These are phyloP conservation scores for Tephrocybe sp. DNA, from an alignment of 768 basidiomycete species.

Conservation along the genomic window DNA sequence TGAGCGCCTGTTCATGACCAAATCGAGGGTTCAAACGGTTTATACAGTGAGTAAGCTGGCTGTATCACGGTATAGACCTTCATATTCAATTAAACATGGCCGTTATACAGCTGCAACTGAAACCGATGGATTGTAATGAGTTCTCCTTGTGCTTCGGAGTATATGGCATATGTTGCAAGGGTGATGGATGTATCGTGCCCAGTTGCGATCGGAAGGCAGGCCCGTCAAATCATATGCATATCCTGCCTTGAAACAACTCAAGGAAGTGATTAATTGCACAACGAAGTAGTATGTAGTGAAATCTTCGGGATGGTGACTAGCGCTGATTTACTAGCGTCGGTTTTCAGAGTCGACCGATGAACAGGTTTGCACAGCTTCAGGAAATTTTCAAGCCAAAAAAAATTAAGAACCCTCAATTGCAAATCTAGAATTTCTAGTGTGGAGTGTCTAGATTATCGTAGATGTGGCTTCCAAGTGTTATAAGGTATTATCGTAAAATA, in stretches of 20 bases:
- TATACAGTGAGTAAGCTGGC: too few relatives aligned
- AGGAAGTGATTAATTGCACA: neutral
- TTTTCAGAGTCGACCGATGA: neutral
- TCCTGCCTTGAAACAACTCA: neutral
- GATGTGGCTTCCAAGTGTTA: too few relatives aligned
- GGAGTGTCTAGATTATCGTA: too few relatives aligned
- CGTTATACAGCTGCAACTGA: neutral
- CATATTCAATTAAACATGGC: neutral
- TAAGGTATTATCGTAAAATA: too few relatives aligned
- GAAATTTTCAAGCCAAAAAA: neutral
- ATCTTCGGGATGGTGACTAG: too few relatives aligned
- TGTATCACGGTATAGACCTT: too few relatives aligned
- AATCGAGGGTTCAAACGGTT: too few relatives aligned
- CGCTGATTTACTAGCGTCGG: too few relatives aligned
- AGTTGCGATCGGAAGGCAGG: neutral
- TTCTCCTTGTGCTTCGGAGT: neutral
- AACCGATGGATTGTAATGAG: neutral
- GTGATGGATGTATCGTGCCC: neutral
- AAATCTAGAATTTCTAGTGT: too few relatives aligned
- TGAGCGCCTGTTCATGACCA: too few relatives aligned
- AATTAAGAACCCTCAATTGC: too few relatives aligned
- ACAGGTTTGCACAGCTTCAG: slow-evolving; percentile 11
- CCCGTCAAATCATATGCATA: neutral
- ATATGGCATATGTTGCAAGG: neutral
- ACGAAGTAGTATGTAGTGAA: neutral